Conservation (phyloP, 805 yeast species). For the Pichia pseudocactophila region DNA sequence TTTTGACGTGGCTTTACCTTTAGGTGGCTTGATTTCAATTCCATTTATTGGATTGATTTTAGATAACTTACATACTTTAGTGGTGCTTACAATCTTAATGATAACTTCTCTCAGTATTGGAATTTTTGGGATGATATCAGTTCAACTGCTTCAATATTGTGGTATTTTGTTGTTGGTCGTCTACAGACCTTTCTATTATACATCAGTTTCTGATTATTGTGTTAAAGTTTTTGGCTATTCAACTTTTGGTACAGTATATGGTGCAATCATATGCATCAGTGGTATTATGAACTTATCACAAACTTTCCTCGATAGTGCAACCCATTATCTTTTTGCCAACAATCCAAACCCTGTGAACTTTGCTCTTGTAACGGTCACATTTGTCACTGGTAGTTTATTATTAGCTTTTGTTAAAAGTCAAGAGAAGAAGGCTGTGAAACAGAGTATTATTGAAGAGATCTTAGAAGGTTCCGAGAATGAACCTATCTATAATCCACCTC, state of each 20-base stretch:
- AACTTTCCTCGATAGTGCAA: constrained; percentile 55
- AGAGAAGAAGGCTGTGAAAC: constrained; percentile 37
- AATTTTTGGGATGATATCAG: constrained; percentile 53
- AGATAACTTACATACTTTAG: constrained; percentile 61
- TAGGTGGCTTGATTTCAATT: constrained; percentile 80
- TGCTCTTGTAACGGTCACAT: constrained; percentile 44
- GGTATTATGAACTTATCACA: constrained; percentile 76
- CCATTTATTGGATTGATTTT: constrained; percentile 78
- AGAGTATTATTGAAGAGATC: constrained; percentile 54
- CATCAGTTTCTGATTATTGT: constrained; percentile 84
- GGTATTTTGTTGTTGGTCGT: constrained; percentile 70
- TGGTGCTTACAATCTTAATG: constrained; percentile 45
- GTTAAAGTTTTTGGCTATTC: constrained; percentile 91
- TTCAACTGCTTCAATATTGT: constrained; percentile 41
- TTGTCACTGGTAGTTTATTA: constrained; percentile 39
- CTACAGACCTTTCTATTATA: constrained; percentile 87
- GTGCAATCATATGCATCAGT: constrained; percentile 71
- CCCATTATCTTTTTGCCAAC: constrained; percentile 59
- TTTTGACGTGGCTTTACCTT: constrained; percentile 79
- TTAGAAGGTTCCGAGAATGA: constrained; percentile 39
- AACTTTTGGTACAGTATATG: constrained; percentile 88
- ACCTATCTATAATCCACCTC: background rate
- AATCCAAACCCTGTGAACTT: constrained; percentile 77
- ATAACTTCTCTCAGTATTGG: constrained; percentile 57
- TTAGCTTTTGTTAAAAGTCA: constrained; percentile 35